Conservation (phyloP, 2,329 filamentous ascomycete species). For the Trichoderma polysporum region DNA sequence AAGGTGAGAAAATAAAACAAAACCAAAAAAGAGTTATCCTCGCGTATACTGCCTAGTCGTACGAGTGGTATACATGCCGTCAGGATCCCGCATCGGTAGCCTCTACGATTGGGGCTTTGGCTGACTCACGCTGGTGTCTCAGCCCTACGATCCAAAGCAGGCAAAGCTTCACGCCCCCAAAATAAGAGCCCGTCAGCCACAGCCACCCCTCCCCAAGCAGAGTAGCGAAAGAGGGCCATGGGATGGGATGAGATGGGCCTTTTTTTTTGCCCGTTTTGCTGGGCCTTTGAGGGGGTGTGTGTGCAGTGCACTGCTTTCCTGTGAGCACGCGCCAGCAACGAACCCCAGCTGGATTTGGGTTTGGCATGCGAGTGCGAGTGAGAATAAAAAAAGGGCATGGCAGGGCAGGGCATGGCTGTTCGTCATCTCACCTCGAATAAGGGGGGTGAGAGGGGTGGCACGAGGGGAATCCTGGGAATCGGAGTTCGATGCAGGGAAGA, state of each 20-base stretch:
- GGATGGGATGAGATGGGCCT: neutral
- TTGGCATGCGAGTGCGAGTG: neutral
- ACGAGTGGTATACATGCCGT: neutral
- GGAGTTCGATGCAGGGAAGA: neutral
- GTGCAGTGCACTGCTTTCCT: neutral
- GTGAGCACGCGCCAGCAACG: neutral
- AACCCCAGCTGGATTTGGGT: neutral
- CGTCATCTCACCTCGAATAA: conserved; percentile 8
- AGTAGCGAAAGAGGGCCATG: neutral
- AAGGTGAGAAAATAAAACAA: no score
- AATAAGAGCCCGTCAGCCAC: conserved; percentile 5
- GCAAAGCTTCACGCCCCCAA: conserved; percentile 11
- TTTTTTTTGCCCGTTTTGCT: neutral
- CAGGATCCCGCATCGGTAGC: neutral
- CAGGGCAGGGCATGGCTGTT: neutral
- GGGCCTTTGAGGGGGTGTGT: neutral
- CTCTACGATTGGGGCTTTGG: conserved; percentile 14
- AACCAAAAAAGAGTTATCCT: no score
- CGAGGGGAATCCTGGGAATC: neutral
- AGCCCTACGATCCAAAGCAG: conserved; percentile 15
- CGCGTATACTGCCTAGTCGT: no score
- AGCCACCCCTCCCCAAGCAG: neutral
- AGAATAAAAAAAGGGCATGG: neutral
- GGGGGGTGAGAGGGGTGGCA: neutral
- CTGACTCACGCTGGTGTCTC: conserved; percentile 12